Evolutionary conservation across 2,329 filamentous ascomycete genomes (phyloP), one percentile per base, ranked within the genome.

Genomic region (Teratosphaeriaceae sp.): DNA sequence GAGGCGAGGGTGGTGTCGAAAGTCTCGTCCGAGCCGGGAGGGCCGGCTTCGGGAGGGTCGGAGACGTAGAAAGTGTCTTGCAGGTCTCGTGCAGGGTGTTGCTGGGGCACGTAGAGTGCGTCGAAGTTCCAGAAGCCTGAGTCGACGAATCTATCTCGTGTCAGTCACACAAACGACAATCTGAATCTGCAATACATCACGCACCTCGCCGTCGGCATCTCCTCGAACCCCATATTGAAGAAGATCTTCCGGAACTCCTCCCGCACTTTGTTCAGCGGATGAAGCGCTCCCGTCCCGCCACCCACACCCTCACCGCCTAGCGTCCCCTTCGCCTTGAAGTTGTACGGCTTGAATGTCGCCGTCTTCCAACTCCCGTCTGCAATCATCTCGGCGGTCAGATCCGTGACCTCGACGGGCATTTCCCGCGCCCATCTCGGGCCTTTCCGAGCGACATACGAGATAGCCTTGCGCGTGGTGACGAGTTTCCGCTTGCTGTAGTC

Each of bases 81-180:
- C 54, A 96, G 76, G 65, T 98, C 92, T 63, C 92, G 87, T 46
- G 92, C 92, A 40, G 92, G 92, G 66, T 98, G 92, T 75, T 98
- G 92, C 70, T 94, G 92, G 22, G 90, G 90, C 41, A 97, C 90
- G 66, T 90, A 96, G 50, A 98, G 86, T 19, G 89, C 82, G 62
- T 97, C 90, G 66, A 97, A 97, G 69, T 97, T 97, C 88, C 92
- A 98, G 81, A 97, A 96, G 36, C 90, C 89, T 11, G 89, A 90
- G 70, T 98, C 92, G 50, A 97, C 89, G 64, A 83, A 96, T 65
- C 73, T 75, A 41, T n/a, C 6, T 3, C 16, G 22, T 26, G 15
- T 23, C 31, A 8, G 15, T 35, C 19, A 41, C 21, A 45, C 16
- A 6, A 15, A 8, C 29, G 13, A 7, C 6, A 13, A 27, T 27